A percentile compares a stretch with the other conserved stretches of the same genome.
These are phyloP conservation scores for Sclerotinia spermophila DNA, from an alignment of 2,329 filamentous ascomycete species.

Conservation along the genomic window DNA sequence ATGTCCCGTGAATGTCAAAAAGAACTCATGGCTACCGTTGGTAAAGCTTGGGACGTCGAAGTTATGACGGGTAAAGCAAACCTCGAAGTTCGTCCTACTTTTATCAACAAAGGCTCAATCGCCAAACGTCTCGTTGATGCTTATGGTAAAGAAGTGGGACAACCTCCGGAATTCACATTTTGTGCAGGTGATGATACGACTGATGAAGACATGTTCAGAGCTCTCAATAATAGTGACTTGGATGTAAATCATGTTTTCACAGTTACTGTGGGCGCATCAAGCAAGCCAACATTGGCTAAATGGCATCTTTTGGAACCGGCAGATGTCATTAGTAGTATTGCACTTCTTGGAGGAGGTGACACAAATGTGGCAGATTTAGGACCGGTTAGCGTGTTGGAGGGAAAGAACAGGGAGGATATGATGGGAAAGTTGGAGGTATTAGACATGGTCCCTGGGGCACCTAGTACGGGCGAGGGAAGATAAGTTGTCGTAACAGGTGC, in stretches of 20 bases:
- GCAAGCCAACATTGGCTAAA: conserved; percentile 83
- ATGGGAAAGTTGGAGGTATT: conserved; percentile 21
- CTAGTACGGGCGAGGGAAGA: not conserved
- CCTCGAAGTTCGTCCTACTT: conserved; percentile 90
- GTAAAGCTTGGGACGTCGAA: conserved; percentile 81
- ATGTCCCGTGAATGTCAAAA: conserved; percentile 79
- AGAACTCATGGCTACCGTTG: conserved; percentile 73
- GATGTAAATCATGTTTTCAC: conserved; percentile 73
- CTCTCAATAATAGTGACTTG: conserved; percentile 60
- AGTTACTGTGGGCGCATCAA: conserved; percentile 86
- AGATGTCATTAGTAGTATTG: conserved; percentile 73
- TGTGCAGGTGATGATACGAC: conserved; percentile 96
- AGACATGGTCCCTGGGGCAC: conserved; percentile 7
- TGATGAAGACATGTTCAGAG: conserved; percentile 94
- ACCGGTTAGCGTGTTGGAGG: conserved; percentile 32
- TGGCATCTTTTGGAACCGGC: conserved; percentile 87
- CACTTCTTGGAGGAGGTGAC: conserved; percentile 45
- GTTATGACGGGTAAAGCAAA: conserved; percentile 98
- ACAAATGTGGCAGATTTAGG: conserved; percentile 31
- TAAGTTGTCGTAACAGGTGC: not conserved
- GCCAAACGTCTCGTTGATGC: conserved; percentile 75
- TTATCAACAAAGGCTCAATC: conserved; percentile 98
- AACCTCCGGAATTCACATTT: conserved; percentile 77
- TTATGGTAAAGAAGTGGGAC: conserved; percentile 54
- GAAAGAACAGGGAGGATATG: conserved; percentile 20